Evolutionary conservation across 768 basidiomycete genomes (phyloP), one percentile per base, ranked within the genome.

Genomic region (Infundibulicybe gibba): DNA sequence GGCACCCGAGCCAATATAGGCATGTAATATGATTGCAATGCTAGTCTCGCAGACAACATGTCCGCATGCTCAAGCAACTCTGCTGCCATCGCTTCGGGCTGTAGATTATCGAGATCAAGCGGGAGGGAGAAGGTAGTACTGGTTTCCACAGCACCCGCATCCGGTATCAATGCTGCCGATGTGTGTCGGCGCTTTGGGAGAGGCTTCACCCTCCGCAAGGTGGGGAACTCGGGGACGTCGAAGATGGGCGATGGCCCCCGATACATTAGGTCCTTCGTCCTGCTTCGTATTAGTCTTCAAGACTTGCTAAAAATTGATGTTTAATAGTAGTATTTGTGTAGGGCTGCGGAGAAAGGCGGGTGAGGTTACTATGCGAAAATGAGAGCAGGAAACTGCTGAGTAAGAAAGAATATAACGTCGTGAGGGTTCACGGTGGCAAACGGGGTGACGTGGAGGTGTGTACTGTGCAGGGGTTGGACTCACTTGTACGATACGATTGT

Each of bases 121-220:
- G 14, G 34, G 13, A 13, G 43, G n/a, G 43, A 44, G 9, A 54
- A 47, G 25, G 41, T 13, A n/a, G 41, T 6, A 15, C 15, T 21
- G 25, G 41, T n/a, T 19, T 3, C 41, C n/a, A 21, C n/a, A 14
- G 40, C 40, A 14, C 35, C 38, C 47, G 52, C 48, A 25, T 48
- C 52, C 47, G 49, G 37, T 33, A 31, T 32, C 3, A 33, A 31
- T 19, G 44, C 31, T 31, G 62, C 67, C 38, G 73, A 69, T 19
- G 78, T 83, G 50, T 83, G 79, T 51, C 83, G 75, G 54, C 88
- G 79, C 68, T 88, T 89, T 20, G 89, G 87, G 35, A 89, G 74
- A 34, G 89, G 88, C 61, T 88, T 90, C 57, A 89, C 76, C 52
- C 81, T 72, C 54, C 87, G 75, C 44, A 81, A 67, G 33, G 77